Base-by-base conservation (phyloP, 192 early-diverging fungal genomes). In the Dissophora ornata region DNA sequence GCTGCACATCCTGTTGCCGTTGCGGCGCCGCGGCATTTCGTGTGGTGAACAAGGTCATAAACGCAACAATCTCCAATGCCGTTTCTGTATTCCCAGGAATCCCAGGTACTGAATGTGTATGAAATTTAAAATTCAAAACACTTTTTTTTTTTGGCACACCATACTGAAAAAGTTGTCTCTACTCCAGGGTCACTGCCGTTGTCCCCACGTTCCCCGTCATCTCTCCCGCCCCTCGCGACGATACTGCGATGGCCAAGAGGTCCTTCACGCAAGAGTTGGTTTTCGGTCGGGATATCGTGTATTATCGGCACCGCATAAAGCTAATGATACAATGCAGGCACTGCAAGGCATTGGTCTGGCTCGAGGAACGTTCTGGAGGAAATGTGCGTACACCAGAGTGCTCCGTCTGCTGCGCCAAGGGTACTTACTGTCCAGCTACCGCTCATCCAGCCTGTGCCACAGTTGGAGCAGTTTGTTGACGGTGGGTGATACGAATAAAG, bases 361-460 rank as follows among this genome's bases (percentile, higher is more conserved):
- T 52, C 18, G 34, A 68, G 48, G 66, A 57, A 45, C 28, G 26
- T 8, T 24, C 21, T 11, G 29, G 24, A n/a, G 24, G 44, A 0
- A 49, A 21, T 28, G 46, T 49, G 21, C 8, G 7, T 32, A 8
- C 6, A 21, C 46, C 46, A 4, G 2, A 33, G 9, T 67, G 33
- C 22, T 57, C 65, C 24, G 57, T 67, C n/a, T 67, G 55, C 13
- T 68, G 47, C n/a, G n/a, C n/a, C n/a, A n/a, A n/a, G n/a, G n/a
- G n/a, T n/a, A n/a, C n/a, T n/a, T n/a, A n/a, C n/a, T 15, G 54
- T 57, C 28, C 0, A 30, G 1, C 11, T 57, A 13, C 54, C 64
- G 32, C 30, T 32, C 19, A 54, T 65, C 12, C 29, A n/a, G 2
- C 36, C 29, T 13, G 19, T 52, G 9, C 62, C 29, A 45, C 11